Base-by-base conservation (phyloP, 495 filamentous ascomycete species). In the Trichoderma erinaceum region DNA sequence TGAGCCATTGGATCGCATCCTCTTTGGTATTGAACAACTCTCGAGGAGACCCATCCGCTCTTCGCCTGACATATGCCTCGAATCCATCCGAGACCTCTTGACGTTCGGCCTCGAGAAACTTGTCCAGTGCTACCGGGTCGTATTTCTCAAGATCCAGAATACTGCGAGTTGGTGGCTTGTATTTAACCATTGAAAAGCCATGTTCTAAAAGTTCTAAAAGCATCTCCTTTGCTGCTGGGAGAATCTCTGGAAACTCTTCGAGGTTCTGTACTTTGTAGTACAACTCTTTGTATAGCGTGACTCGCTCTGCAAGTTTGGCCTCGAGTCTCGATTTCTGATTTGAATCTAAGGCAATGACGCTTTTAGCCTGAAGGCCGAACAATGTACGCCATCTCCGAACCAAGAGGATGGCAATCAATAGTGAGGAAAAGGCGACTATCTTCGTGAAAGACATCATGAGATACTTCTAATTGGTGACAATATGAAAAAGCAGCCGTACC, bases 1-100 rank as follows among this genome's bases (percentile, higher is more conserved):
- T 76, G 38, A 83, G 75, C 80, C 77, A 84, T 68, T 72, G 72
- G 32, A 71, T 69, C n/a, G 80, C 78, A 63, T 76, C 79, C 46
- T 78, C 72, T n/a, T 66, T 70, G 41, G 75, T 72, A 12, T 58
- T 63, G 68, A 82, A 75, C 56, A 82, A 66, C 69, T 83, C 78
- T 21, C 48, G 48, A 52, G 48, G 48, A 5, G 48, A 52, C 1
- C 48, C 48, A 23, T 5, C 48, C 21, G 48, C 4, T 23, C 48
- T 52, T 52, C n/a, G 16, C 48, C 48, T 52, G 48, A 52, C 48
- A 52, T 52, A 52, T 7, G 48, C 25, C 7, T 52, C 48, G 18
- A 52, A 52, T 52, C n/a, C 48, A 52, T 52, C n/a, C 1, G 48
- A 52, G 48, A 52, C 48, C 10, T 52, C 48, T 52, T 52, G 48